A percentile compares a stretch with the other conserved stretches of the same genome.
Evolutionary conservation across 176 grass and related monocot species (phyloP).

Genomic region (maize (Zea mays)): DNA sequence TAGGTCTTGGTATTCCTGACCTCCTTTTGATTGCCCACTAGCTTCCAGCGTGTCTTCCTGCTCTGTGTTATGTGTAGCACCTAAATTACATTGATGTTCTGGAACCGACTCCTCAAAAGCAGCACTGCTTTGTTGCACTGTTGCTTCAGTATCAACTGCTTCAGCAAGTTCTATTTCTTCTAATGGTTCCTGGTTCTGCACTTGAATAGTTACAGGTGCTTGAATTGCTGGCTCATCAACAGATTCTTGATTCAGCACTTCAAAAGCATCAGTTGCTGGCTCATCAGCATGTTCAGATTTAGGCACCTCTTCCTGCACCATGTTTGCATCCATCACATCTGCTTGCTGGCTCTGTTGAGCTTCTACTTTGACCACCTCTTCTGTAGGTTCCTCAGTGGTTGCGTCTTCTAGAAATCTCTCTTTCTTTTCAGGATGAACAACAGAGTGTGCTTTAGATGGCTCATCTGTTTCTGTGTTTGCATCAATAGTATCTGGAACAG

Average conservation of each 20-base stretch:
- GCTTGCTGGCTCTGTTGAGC: slow-evolving; percentile 32
- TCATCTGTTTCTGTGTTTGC: slow-evolving; percentile 35
- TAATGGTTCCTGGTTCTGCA: slow-evolving; percentile 26
- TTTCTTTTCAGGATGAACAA: slow-evolving; percentile 4
- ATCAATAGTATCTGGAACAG: slow-evolving; percentile 25
- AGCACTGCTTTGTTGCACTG: slow-evolving; percentile 16
- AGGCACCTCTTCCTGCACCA: slow-evolving; percentile 33
- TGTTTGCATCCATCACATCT: neutral
- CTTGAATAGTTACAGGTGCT: slow-evolving; percentile 22
- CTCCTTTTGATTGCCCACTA: slow-evolving; percentile 7
- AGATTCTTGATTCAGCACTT: slow-evolving; percentile 38
- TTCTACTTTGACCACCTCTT: slow-evolving; percentile 19
- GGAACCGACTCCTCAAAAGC: slow-evolving; percentile 35
- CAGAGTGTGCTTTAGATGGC: slow-evolving; percentile 3
- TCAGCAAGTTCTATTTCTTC: slow-evolving; percentile 19
- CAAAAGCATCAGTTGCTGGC: neutral
- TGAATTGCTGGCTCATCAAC: neutral
- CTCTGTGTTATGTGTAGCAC: slow-evolving; percentile 10
- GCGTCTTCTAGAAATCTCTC: slow-evolving; percentile 28
- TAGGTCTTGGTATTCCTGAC: slow-evolving; percentile 26
- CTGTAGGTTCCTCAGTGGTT: neutral
- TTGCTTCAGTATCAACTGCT: slow-evolving; percentile 23
- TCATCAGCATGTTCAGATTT: slow-evolving; percentile 13
- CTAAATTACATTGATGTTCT: neutral
- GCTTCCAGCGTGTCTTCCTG: neutral